Evolutionary conservation across 2,329 filamentous ascomycete species (phyloP).

Genomic region (Emergomyces pasteurianus): DNA sequence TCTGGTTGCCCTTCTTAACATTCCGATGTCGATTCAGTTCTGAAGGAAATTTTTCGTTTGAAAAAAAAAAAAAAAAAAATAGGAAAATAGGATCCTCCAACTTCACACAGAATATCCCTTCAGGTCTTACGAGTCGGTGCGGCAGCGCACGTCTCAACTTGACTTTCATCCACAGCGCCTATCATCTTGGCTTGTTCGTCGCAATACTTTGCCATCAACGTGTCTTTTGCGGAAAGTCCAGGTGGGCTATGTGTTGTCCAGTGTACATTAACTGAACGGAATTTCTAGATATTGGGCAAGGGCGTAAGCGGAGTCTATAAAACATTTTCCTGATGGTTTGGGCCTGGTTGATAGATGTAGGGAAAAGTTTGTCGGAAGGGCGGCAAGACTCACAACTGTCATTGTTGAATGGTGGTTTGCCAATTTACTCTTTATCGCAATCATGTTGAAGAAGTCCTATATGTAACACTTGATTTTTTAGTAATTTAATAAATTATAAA

Average conservation of each 20-base stretch:
- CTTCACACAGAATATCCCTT: constrained; percentile 8
- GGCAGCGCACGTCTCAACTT: neutral
- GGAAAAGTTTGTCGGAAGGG: neutral
- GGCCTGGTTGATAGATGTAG: neutral
- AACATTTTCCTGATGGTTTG: neutral
- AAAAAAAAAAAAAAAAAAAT: too few species aligned
- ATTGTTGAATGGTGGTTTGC: constrained; percentile 5
- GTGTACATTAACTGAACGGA: constrained; percentile 5
- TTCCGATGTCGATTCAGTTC: neutral
- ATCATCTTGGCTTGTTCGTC: constrained; percentile 4
- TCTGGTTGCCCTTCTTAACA: neutral
- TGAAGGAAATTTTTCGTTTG: neutral
- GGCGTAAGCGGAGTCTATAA: neutral
- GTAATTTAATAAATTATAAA: neutral
- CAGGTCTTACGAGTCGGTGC: neutral
- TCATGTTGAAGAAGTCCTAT: constrained; percentile 26
- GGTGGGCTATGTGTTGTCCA: constrained; percentile 4
- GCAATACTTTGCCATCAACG: constrained; percentile 3
- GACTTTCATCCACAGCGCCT: neutral
- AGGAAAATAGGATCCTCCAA: neutral
- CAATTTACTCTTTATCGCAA: constrained; percentile 23
- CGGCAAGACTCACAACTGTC: constrained; percentile 2
- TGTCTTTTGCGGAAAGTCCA: constrained; percentile 1
- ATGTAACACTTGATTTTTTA: neutral
- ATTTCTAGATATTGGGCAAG: neutral